Conservation (phyloP, 768 basidiomycete genomes). For the Naganishia onofrii region DNA sequence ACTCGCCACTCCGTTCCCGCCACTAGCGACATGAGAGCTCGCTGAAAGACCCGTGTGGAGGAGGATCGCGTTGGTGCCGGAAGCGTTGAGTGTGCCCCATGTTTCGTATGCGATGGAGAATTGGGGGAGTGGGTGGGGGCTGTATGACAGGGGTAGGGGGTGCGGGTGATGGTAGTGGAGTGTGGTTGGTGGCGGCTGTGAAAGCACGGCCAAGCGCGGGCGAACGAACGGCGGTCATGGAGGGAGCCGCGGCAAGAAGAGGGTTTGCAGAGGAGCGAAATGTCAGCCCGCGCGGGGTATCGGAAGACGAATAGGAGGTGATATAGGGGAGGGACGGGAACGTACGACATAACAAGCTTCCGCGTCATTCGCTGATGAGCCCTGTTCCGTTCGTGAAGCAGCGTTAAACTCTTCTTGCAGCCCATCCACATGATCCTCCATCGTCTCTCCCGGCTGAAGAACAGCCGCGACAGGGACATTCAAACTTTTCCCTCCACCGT, state of each 20-base stretch:
- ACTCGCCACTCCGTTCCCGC: slow-evolving; percentile 60
- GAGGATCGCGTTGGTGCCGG: slow-evolving; percentile 81
- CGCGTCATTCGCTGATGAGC: slow-evolving; percentile 43
- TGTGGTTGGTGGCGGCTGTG: slow-evolving; percentile 48
- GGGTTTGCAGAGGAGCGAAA: too few relatives aligned
- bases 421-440: slow-evolving; percentile 34
- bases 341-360: slow-evolving; percentile 52
- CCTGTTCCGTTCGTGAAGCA: neutral
- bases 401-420: slow-evolving; percentile 34
- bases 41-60: slow-evolving; percentile 95
- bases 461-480: neutral
- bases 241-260: neutral
- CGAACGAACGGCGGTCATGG: slow-evolving; percentile 8
- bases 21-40: slow-evolving; percentile 67
- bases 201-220: neutral
- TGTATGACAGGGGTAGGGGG: slow-evolving; percentile 50
- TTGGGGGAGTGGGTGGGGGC: slow-evolving; percentile 44
- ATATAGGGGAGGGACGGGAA: neutral
- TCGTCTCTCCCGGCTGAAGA: slow-evolving; percentile 21
- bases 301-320: too few relatives aligned
- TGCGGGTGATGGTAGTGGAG: slow-evolving; percentile 42
- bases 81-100: slow-evolving; percentile 82
- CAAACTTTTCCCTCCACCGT: neutral
- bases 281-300: too few relatives aligned
- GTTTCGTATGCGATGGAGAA: slow-evolving; percentile 90